Evolutionary conservation across 805 yeast genomes (phyloP), one percentile per base, ranked within the genome.

Genomic region (Saccharomycopsis capsularis): DNA sequence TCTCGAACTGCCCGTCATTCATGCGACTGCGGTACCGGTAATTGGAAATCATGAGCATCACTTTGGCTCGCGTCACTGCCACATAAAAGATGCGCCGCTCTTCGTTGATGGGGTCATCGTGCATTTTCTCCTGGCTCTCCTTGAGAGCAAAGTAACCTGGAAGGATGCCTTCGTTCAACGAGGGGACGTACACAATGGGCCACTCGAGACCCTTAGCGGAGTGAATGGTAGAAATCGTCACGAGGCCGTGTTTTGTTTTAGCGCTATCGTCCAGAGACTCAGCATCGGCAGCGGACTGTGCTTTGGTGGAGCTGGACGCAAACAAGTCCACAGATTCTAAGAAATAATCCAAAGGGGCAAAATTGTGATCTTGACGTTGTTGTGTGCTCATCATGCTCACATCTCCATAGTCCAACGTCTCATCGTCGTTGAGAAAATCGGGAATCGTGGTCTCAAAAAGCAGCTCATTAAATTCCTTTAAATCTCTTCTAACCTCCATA

Each of bases 151-250:
- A 60, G 54, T 63, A 58, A 3, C 82, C 77, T 0, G 95, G 95
- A 11, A 86, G 65, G 13, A 76, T 63, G 1, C 84, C 82, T 42
- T 84, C 86, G 29, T 75, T 69, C 16, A 85, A 65, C 0, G 86
- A 83, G 0, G 95, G 88, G 11, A 87, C 75, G 60, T 87, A 86
- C 0, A 91, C 97, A 13, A 86, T 78, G 0, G 95, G 91, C 97
- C 98, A 91, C 61, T 91, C 99, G 2, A 90, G 69, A 1, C 99
- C 99, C 62, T 91, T 91, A 1, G 97, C 80, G 0, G 89, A 87
- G 61, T 91, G 99, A 11, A 91, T 83, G 0, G 98, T 93, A 0
- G 95, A 83, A 0, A 91, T 65, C 0, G 75, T 65, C 1, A 79
- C 72, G n/a, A 57, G 57, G 1, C 66, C 70, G 3, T 50, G 7